Percentiles rank a stretch among this genome's conserved stretches.
Conservation (phyloP, 225 moss, liverwort and hornwort species). For the Bryoerythrophyllum caledonicum region DNA sequence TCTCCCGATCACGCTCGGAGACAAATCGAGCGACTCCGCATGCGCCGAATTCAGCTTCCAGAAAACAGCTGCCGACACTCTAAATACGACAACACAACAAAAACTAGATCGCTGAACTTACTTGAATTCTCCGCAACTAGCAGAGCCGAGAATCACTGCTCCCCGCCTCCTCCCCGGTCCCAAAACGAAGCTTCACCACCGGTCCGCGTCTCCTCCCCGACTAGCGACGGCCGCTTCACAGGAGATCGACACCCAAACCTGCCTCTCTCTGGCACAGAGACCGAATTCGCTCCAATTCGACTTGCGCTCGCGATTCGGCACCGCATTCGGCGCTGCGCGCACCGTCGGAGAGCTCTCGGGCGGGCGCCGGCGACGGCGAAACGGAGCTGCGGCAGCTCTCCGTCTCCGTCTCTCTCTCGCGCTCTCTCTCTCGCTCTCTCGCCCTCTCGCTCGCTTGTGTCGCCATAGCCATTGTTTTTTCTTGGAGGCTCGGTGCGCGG, state of each 20-base stretch:
- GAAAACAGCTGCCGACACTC: background rate
- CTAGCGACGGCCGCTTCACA: background rate
- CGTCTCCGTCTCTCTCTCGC: too few relatives aligned
- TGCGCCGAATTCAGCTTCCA: background rate
- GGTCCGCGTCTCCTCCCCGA: conserved; percentile 38
- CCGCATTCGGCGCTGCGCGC: background rate
- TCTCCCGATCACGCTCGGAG: background rate
- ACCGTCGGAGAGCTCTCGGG: background rate
- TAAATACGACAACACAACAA: background rate
- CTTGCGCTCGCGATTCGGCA: background rate
- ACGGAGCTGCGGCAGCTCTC: background rate
- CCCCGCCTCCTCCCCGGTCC: conserved; percentile 44
- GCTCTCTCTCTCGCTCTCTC: background rate
- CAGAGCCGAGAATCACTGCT: conserved; percentile 38
- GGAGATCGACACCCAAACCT: too few relatives aligned
- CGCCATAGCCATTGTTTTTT: background rate
- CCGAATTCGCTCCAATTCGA: background rate
- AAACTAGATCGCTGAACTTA: conserved; percentile 19
- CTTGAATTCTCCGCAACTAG: conserved; percentile 43
- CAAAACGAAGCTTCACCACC: too few relatives aligned
- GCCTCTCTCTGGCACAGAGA: background rate
- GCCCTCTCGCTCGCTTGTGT: background rate
- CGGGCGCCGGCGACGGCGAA: background rate
- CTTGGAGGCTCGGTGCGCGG: background rate
- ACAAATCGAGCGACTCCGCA: conserved; percentile 6